Evolutionary conservation across 1,284 basidiomycete genomes (phyloP).

Genomic region (Lentinula novae-zelandiae): DNA sequence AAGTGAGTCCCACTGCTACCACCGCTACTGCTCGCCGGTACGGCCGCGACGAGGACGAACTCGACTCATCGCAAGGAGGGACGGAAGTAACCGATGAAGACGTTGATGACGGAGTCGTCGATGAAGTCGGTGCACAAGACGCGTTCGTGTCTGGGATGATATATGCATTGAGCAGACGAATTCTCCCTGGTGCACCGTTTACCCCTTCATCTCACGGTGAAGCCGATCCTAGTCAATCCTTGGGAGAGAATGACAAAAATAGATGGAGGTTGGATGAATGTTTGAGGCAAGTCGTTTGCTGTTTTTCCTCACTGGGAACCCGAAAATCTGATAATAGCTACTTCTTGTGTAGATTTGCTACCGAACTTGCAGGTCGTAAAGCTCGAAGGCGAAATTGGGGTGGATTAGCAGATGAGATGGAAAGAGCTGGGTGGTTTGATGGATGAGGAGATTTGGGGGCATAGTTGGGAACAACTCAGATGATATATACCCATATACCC

Average conservation of each 20-base stretch:
- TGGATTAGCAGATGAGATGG: slow-evolving; percentile 70
- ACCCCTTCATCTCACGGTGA: slow-evolving; percentile 50
- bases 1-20: not conserved
- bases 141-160: slow-evolving; percentile 83
- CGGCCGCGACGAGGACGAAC: slow-evolving; percentile 35
- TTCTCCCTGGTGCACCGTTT: slow-evolving; percentile 69
- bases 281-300: slow-evolving; percentile 45
- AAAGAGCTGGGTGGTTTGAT: slow-evolving; percentile 67
- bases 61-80: slow-evolving; percentile 52
- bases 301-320: not conserved
- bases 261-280: slow-evolving; percentile 76
- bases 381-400: slow-evolving; percentile 56
- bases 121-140: slow-evolving; percentile 73
- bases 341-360: slow-evolving; percentile 55
- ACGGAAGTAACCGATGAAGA: slow-evolving; percentile 36
- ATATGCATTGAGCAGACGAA: slow-evolving; percentile 60
- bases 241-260: slow-evolving; percentile 38
- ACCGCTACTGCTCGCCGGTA: not conserved
- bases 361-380: slow-evolving; percentile 71
- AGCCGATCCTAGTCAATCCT: slow-evolving; percentile 24
- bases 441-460: slow-evolving; percentile 10
- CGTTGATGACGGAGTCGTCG: slow-evolving; percentile 39
- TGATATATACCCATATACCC: not conserved
- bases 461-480: no score
- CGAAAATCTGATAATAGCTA: not conserved